Base-by-base conservation (phyloP, 441 rosid species). In the Hura crepitans region DNA sequence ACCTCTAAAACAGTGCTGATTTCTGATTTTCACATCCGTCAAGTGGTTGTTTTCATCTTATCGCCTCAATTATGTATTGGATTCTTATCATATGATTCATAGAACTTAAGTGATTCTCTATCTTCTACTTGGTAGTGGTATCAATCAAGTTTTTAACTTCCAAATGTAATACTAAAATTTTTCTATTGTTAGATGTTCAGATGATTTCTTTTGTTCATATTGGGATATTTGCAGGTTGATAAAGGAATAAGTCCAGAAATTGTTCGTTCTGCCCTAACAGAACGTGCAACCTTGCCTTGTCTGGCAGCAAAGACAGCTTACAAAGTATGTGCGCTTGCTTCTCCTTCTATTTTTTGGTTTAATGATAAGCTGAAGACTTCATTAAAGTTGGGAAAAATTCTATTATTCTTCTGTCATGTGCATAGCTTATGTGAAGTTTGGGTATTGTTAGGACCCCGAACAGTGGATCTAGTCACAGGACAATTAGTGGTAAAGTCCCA, bases 251-350 rank as follows among this genome's bases (percentile, higher is more conserved):
- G 85, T 84, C 86, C 94, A 66, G 97, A 94, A 84, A 83, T 92
- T 60, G 96, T 94, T 69, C 94, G 97, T 67, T 86, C 99, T 72
- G 85, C 89, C 78, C 91, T 94, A 46, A 78, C 86, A 60, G 96
- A 94, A 80, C 96, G 97, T 65, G 94, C 86, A 51, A 85, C 81
- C 55, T 63, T 82, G 70, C 97, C 99, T 74, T 87, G 87, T 85
- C 88, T 95, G 13, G 99, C 99, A 15, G 91, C 97, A 53, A 87
- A 80, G 69, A 90, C 97, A 22, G 97, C 92, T 62, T 72, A 74
- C 62, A 82, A 85, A 84, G 97, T 95, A 81, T 85, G 80, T 76
- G 74, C 28, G 53, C 47, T 68, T 64, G 35, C 56, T 65, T 50
- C 67, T 66, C 53, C 57, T 67, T 53, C 56, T 55, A 17, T 9